Evolutionary conservation across 2,329 filamentous ascomycete genomes (phyloP).

Genomic region (Aspergillus persii): DNA sequence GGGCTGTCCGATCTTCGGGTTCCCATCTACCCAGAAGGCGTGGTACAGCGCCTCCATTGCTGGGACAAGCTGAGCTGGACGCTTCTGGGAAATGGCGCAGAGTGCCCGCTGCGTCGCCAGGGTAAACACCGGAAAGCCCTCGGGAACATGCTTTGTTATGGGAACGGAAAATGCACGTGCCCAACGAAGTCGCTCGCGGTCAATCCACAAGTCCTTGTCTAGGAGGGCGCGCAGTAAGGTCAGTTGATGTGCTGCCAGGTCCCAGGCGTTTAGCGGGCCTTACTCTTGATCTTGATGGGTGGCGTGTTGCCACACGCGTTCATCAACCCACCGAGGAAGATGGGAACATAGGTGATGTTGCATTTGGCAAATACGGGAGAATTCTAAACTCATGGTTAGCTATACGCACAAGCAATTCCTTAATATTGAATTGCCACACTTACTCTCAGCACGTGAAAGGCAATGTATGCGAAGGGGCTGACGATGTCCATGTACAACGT

Average conservation of each 20-base stretch:
- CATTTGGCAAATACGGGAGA: conserved; percentile 55
- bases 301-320: conserved; percentile 54
- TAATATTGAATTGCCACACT: conserved; percentile 16
- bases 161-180: conserved; percentile 54
- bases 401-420: background rate
- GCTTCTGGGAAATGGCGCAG: conserved; percentile 45
- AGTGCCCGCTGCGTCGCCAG: conserved; percentile 53
- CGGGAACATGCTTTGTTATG: conserved; percentile 44
- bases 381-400: conserved; percentile 40
- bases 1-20: conserved; percentile 42
- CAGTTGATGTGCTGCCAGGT: background rate
- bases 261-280: conserved; percentile 7
- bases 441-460: conserved; percentile 56
- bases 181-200: conserved; percentile 54
- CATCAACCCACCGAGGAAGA: conserved; percentile 61
- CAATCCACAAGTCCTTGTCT: conserved; percentile 62
- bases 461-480: conserved; percentile 60
- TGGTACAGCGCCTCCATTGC: conserved; percentile 50
- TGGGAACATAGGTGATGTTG: conserved; percentile 57
- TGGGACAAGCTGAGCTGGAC: conserved; percentile 41
- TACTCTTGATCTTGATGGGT: conserved; percentile 58
- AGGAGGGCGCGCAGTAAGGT: background rate
- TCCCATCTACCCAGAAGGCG: conserved; percentile 52
- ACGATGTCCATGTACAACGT: conserved; percentile 60
- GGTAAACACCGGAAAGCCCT: conserved; percentile 55